A percentile compares a stretch with the other conserved stretches of the same genome.
Conservation (phyloP, 2,329 filamentous ascomycete genomes). For the Clonostachys chloroleuca region DNA sequence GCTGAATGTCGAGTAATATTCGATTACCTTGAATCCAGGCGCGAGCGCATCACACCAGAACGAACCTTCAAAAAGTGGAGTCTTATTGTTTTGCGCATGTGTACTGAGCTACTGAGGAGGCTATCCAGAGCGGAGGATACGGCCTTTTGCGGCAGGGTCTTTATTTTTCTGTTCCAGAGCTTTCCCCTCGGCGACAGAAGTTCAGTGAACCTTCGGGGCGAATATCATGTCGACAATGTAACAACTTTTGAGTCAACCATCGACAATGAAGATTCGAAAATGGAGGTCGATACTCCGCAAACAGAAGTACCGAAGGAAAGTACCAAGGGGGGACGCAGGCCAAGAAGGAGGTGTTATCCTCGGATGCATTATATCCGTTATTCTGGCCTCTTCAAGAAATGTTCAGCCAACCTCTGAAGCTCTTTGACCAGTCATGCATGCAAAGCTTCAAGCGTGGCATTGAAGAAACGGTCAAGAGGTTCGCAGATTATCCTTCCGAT, state of each 20-base stretch:
- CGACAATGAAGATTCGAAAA: slow-evolving; percentile 29
- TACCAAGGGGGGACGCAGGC: slow-evolving; percentile 25
- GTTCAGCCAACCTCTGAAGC: slow-evolving; percentile 82
- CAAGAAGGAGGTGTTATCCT: slow-evolving; percentile 41
- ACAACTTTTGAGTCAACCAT: slow-evolving; percentile 66
- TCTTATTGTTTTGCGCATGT: slow-evolving; percentile 84
- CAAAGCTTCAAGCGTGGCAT: slow-evolving; percentile 76
- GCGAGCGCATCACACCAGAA: slow-evolving; percentile 79
- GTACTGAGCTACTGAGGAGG: slow-evolving; percentile 90
- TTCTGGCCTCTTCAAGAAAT: slow-evolving; percentile 93
- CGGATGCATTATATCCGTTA: slow-evolving; percentile 75
- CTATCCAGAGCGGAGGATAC: slow-evolving; percentile 96
- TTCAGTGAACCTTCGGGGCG: slow-evolving; percentile 91
- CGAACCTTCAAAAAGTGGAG: slow-evolving; percentile 75
- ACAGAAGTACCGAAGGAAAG: slow-evolving; percentile 23
- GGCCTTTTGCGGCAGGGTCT: slow-evolving; percentile 94
- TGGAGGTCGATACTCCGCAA: slow-evolving; percentile 60
- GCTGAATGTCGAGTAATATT: slow-evolving; percentile 88
- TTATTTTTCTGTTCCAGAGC: slow-evolving; percentile 98
- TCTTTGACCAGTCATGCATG: slow-evolving; percentile 72
- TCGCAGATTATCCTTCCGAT: slow-evolving; percentile 40
- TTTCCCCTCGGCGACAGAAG: slow-evolving; percentile 96
- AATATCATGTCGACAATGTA: slow-evolving; percentile 93
- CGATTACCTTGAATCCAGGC: slow-evolving; percentile 88
- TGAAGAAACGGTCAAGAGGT: slow-evolving; percentile 58